Evolutionary conservation across 495 filamentous ascomycete species (phyloP).

Genomic region (Massariosphaeria phaeospora): DNA sequence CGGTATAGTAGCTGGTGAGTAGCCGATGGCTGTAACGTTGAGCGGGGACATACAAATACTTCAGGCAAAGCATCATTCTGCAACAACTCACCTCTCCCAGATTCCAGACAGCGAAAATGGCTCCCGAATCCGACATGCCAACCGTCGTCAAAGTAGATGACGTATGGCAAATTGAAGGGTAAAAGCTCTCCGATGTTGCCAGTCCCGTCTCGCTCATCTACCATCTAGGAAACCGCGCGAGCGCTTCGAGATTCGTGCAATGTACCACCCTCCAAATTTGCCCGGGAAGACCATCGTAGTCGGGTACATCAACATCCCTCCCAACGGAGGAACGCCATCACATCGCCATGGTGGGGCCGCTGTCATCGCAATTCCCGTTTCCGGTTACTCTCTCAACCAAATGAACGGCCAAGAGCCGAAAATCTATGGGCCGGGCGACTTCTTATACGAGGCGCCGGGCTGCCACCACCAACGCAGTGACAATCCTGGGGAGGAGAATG

Average conservation of each 20-base stretch:
- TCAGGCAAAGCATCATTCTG: neutral
- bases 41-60: neutral
- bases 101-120: neutral
- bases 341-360: conserved; percentile 43
- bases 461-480: conserved; percentile 46
- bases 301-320: conserved; percentile 39
- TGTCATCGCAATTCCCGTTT: conserved; percentile 39
- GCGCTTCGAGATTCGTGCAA: conserved; percentile 33
- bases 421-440: conserved; percentile 32
- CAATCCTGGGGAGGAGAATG: conserved; percentile 40
- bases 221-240: conserved; percentile 33
- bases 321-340: conserved; percentile 43
- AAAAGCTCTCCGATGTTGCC: neutral
- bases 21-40: neutral
- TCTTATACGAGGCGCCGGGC: conserved; percentile 45
- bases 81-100: neutral
- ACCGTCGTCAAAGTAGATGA: conserved; percentile 15
- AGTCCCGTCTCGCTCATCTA: neutral
- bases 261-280: conserved; percentile 38
- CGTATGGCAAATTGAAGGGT: conserved; percentile 16
- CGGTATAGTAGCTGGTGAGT: neutral
- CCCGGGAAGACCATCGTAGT: conserved; percentile 41
- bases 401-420: conserved; percentile 45
- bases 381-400: conserved; percentile 40
- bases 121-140: neutral